Evolutionary conservation across 495 filamentous ascomycete species (phyloP), one percentile per base, ranked within the genome.

Genomic region (Echria macrotheca): DNA sequence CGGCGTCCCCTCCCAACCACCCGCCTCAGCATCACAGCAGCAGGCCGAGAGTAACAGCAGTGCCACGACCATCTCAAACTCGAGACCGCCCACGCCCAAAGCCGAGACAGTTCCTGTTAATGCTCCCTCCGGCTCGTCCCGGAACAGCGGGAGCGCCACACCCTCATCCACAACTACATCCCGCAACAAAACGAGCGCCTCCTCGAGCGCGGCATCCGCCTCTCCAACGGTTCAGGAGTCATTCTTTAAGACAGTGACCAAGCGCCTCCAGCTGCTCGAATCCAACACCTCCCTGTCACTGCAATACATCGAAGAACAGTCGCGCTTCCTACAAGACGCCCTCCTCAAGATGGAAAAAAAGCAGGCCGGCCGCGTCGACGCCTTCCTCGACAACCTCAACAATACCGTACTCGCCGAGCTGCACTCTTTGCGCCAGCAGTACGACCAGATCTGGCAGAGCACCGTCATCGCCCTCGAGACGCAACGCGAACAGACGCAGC

Each of bases 231-330:
- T 89, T 3, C 93, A 98, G 68, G 93, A 96, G 64, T 89, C 85
- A 6, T 97, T 98, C 70, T 98, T 96, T 77, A 97, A 97, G 66
- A 88, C 88, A 5, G 83, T 98, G 4, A 86, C 89, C 52, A 95
- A 96, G 63, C 87, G 93, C 31, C 79, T 98, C 5, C 86, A 90
- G 56, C 79, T 85, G 52, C 83, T 98, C 11, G 93, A 98, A 65
- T 79, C 87, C 17, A 96, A 97, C 66, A 88, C 88, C 5, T 93
- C 90, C 2, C 74, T 98, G 22, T 95, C 90, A 0, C 77, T 98
- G 2, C 87, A 95, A 57, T 98, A 97, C 61, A 96, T 98, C 54
- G 91, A 96, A 69, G 86, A 93, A 42, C 93, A 98, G 61, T 97
- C 93, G 12, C 82, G 81, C 35, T 87, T 95, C 44, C 76, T 98